These are phyloP conservation scores for Pythium utonaiense DNA, from an alignment of 352 stramenopile genomes.

Conservation along the genomic window DNA sequence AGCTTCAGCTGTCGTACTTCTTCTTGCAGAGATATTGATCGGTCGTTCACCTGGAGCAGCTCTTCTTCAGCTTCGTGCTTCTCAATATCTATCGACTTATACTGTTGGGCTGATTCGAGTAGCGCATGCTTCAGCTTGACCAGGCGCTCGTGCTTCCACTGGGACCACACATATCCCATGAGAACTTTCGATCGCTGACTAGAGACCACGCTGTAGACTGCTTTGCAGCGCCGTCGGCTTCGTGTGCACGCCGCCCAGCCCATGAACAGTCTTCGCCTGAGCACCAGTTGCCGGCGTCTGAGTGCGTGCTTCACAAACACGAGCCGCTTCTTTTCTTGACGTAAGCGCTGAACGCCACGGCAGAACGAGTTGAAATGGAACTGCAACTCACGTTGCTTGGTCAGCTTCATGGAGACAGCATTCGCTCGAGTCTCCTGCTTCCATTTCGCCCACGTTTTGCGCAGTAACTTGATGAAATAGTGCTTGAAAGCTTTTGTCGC, in stretches of 20 bases:
- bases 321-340: slow-evolving; percentile 21
- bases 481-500: slow-evolving; percentile 75
- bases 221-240: slow-evolving; percentile 24
- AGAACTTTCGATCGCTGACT: slow-evolving; percentile 17
- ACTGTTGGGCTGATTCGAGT: slow-evolving; percentile 10
- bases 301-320: slow-evolving; percentile 7
- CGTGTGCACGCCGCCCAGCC: slow-evolving; percentile 21
- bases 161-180: slow-evolving; percentile 33
- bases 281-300: slow-evolving; percentile 20
- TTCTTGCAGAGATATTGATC: slow-evolving; percentile 33
- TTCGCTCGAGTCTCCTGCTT: slow-evolving; percentile 35
- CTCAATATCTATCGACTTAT: slow-evolving; percentile 25
- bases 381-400: slow-evolving; percentile 43
- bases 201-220: slow-evolving; percentile 18
- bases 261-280: slow-evolving; percentile 19
- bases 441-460: slow-evolving; percentile 51
- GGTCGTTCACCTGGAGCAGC: slow-evolving; percentile 36
- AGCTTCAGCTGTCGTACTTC: slow-evolving; percentile 30
- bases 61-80: slow-evolving; percentile 47
- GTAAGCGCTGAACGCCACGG: slow-evolving; percentile 24
- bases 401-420: slow-evolving; percentile 35
- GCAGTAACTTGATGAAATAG: slow-evolving; percentile 68
- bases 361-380: slow-evolving; percentile 54
- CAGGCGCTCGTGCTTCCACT: slow-evolving; percentile 34
- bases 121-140: slow-evolving; percentile 10